Percentiles rank a stretch among this genome's conserved stretches.
phyloP scores from a whole-genome alignment of 148 eudicot genomes.

The Selenicereus undatus region DNA sequence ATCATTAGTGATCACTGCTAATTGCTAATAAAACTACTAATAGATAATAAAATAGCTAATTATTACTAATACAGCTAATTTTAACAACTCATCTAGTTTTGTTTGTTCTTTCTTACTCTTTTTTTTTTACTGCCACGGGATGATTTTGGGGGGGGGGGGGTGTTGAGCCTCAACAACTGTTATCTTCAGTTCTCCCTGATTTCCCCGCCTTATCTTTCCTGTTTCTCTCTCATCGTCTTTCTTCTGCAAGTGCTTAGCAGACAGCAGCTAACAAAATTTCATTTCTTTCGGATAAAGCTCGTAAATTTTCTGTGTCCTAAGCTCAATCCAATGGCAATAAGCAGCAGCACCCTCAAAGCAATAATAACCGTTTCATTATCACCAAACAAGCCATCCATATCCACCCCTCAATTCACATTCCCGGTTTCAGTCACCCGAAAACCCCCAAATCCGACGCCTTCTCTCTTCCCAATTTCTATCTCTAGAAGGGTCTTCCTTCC shows the following conservation, averaged over 20 bases:
- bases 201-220: conserved; percentile 16
- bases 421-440: conserved; percentile 14
- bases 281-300: not conserved
- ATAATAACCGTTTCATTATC: conserved; percentile 3
- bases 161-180: too few species aligned
- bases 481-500: conserved; percentile 49
- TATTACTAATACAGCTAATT: too few species aligned
- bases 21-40: too few species aligned
- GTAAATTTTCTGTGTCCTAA: not conserved
- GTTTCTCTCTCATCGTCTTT: not conserved
- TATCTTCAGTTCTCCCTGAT: too few species aligned
- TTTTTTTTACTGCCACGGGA: too few species aligned
- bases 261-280: not conserved
- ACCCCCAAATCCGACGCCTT: not conserved
- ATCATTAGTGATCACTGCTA: too few species aligned
- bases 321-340: conserved; percentile 13
- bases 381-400: not conserved
- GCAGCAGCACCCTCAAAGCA: conserved; percentile 2
- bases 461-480: conserved; percentile 18
- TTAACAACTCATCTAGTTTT: too few species aligned
- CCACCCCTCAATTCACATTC: conserved; percentile 8
- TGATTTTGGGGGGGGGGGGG: too few species aligned
- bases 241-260: not conserved
- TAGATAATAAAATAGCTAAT: too few species aligned
- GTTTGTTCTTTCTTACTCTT: too few species aligned